phyloP scores from a whole-genome alignment of 495 filamentous ascomycete species.

The Tuber microsphaerosporum region DNA sequence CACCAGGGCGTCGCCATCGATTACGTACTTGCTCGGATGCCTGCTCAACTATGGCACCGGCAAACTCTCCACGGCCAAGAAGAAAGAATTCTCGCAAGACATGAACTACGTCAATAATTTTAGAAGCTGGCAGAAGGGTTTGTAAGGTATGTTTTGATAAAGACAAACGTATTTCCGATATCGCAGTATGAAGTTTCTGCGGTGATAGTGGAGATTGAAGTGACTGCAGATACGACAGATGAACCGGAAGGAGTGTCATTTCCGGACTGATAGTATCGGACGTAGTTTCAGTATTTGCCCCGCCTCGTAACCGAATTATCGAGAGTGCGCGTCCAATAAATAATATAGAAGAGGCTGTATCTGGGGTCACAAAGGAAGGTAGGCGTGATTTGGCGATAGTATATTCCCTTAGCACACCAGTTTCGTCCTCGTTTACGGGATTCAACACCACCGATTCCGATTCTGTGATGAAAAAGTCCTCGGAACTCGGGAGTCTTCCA shows the following conservation, averaged over 20 bases:
- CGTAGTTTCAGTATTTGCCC: slow-evolving; percentile 36
- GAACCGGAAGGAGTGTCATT: slow-evolving; percentile 60
- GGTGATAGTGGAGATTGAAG: slow-evolving; percentile 66
- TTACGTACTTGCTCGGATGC: slow-evolving; percentile 65
- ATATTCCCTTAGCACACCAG: slow-evolving; percentile 50
- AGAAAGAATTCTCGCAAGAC: slow-evolving; percentile 82
- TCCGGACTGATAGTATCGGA: slow-evolving; percentile 50
- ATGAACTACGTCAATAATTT: slow-evolving; percentile 67
- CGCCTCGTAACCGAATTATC: slow-evolving; percentile 57
- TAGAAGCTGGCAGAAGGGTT: slow-evolving; percentile 65
- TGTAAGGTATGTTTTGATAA: slow-evolving; percentile 74
- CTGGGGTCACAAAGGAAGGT: slow-evolving; percentile 67
- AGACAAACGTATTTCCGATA: slow-evolving; percentile 69
- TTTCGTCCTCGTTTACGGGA: slow-evolving; percentile 42
- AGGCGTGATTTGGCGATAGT: slow-evolving; percentile 52
- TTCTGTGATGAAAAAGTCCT: slow-evolving; percentile 72
- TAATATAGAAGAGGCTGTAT: slow-evolving; percentile 72
- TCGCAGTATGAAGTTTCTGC: slow-evolving; percentile 59
- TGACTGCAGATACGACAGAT: slow-evolving; percentile 64
- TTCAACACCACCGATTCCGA: slow-evolving; percentile 43
- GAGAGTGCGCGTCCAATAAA: slow-evolving; percentile 88
- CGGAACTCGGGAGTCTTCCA: slow-evolving; percentile 62
- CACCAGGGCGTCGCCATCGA: slow-evolving; percentile 51
- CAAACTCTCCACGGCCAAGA: slow-evolving; percentile 82
- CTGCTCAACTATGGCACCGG: slow-evolving; percentile 72